phyloP scores from a whole-genome alignment of 805 yeast species.

The Hanseniaspora thailandica region DNA sequence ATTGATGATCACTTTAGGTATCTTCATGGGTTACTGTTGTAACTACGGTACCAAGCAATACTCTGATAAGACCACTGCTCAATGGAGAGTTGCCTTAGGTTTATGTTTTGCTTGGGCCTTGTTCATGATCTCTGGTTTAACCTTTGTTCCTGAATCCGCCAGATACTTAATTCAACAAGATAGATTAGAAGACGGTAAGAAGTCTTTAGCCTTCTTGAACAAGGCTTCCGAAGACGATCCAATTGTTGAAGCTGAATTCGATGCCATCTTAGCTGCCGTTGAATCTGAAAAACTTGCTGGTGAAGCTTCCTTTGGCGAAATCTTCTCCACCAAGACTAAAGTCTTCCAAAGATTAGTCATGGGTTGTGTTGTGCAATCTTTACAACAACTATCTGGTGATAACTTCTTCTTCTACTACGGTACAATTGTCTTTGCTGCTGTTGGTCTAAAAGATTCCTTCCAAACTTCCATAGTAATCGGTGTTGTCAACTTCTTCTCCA shows the following conservation, averaged over 20 bases:
- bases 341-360: slow-evolving; percentile 36
- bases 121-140: slow-evolving; percentile 30
- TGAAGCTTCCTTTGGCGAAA: slow-evolving; percentile 52
- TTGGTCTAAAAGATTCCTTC: slow-evolving; percentile 49
- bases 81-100: slow-evolving; percentile 69
- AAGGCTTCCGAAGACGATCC: slow-evolving; percentile 43
- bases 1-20: slow-evolving; percentile 61
- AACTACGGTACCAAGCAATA: slow-evolving; percentile 45
- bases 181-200: slow-evolving; percentile 50
- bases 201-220: slow-evolving; percentile 49
- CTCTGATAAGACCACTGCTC: slow-evolving; percentile 32
- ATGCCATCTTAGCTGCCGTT: slow-evolving; percentile 46
- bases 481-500: slow-evolving; percentile 48
- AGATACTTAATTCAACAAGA: slow-evolving; percentile 48
- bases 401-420: slow-evolving; percentile 61
- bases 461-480: slow-evolving; percentile 50
- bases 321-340: slow-evolving; percentile 57
- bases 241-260: slow-evolving; percentile 45
- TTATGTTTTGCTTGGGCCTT: slow-evolving; percentile 40
- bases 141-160: slow-evolving; percentile 64
- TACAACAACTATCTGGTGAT: slow-evolving; percentile 60
- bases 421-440: slow-evolving; percentile 50
- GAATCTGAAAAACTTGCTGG: slow-evolving; percentile 54
- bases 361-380: slow-evolving; percentile 47
- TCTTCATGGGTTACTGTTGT: slow-evolving; percentile 65